A percentile compares a stretch with the other conserved stretches of the same genome.
phyloP scores from a whole-genome alignment of 2,329 filamentous ascomycete genomes.

The Sarocladium kiliense region DNA sequence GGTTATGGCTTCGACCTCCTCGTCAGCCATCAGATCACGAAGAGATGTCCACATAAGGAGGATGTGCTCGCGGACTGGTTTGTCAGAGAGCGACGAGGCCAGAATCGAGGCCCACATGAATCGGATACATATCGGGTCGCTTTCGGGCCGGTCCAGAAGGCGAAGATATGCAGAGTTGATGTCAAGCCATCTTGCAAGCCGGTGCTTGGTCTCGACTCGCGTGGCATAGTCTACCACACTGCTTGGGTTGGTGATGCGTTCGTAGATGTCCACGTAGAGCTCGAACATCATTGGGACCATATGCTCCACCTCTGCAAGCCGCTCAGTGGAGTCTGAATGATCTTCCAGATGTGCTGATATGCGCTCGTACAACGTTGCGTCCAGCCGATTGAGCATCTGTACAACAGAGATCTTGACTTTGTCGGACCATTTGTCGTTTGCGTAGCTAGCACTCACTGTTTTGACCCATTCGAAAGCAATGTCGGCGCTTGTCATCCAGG shows the following conservation, averaged over 20 bases:
- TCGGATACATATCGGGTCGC: slow-evolving; percentile 40
- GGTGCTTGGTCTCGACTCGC: slow-evolving; percentile 42
- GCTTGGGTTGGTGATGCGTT: slow-evolving; percentile 52
- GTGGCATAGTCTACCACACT: slow-evolving; percentile 46
- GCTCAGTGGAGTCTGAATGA: slow-evolving; percentile 17
- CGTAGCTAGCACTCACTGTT: slow-evolving; percentile 45
- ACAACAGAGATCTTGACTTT: slow-evolving; percentile 51
- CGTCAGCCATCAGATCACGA: slow-evolving; percentile 42
- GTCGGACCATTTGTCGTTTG: slow-evolving; percentile 52
- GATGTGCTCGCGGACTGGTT: slow-evolving; percentile 50
- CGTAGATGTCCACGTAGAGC: slow-evolving; percentile 56
- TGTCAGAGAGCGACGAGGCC: slow-evolving; percentile 45
- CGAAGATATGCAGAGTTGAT: slow-evolving; percentile 42
- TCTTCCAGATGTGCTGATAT: slow-evolving; percentile 37
- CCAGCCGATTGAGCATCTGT: slow-evolving; percentile 49
- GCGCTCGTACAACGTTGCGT: slow-evolving; percentile 46
- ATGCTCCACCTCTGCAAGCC: slow-evolving; percentile 30
- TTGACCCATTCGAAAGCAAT: slow-evolving; percentile 55
- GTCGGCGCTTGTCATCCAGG: slow-evolving; percentile 51
- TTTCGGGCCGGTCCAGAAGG: slow-evolving; percentile 24
- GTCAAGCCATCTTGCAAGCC: slow-evolving; percentile 47
- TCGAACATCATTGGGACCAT: slow-evolving; percentile 57
- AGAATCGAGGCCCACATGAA: slow-evolving; percentile 55
- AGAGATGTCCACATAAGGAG: slow-evolving; percentile 55
- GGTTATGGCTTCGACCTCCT: slow-evolving; percentile 41